These are phyloP conservation scores for Fagus crenata DNA, from an alignment of 306 rosid genomes.

Conservation along the genomic window DNA sequence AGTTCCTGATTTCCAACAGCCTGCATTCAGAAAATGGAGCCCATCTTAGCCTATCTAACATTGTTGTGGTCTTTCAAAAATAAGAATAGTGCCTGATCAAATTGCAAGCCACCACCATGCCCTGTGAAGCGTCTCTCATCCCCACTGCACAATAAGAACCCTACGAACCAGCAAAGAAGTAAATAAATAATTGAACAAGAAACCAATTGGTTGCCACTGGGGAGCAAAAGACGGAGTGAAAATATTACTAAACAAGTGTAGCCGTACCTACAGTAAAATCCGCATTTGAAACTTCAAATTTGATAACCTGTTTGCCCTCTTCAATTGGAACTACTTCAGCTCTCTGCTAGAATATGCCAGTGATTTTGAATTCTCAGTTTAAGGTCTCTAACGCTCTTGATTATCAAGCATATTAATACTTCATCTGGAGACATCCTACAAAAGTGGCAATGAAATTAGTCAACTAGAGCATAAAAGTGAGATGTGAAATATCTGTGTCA, in stretches of 20 bases:
- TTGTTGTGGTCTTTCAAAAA: background rate
- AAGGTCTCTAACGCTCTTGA: background rate
- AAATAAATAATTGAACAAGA: background rate
- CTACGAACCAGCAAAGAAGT: background rate
- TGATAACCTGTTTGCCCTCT: background rate
- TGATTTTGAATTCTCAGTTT: background rate
- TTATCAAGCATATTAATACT: background rate
- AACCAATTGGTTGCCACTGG: background rate
- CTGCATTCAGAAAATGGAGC: background rate
- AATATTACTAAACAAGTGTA: background rate
- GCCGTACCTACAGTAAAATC: conserved; percentile 1
- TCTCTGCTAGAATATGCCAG: background rate
- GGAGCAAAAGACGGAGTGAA: background rate
- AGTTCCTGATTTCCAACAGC: background rate
- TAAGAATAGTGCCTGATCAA: background rate
- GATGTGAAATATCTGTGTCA: too few relatives aligned
- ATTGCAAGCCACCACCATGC: conserved; percentile 3
- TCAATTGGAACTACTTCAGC: conserved; percentile 15
- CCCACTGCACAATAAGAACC: conserved; percentile 11
- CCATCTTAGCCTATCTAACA: background rate
- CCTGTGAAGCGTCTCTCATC: conserved; percentile 1
- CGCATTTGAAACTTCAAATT: background rate
- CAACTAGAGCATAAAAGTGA: background rate
- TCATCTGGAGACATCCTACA: too few relatives aligned
- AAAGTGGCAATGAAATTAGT: background rate